Base-by-base conservation (phyloP, 306 rosid genomes). In the Biancaea sappan region DNA sequence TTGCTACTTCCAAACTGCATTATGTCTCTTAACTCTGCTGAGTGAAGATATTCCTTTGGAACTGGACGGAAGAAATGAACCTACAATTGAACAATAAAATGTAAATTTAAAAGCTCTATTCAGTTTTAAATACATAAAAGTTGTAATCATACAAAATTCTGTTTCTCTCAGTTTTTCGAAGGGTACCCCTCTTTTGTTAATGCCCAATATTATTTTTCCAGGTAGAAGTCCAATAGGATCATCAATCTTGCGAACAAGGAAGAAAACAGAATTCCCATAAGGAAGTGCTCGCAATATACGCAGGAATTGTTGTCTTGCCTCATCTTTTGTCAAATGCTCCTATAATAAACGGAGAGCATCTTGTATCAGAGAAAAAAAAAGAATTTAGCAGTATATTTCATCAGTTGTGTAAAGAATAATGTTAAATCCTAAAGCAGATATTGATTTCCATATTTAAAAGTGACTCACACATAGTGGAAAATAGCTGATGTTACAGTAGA, bases 1-100 rank as follows among this genome's bases (percentile, higher is more conserved):
- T 94, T 94, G 86, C 98, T 94, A 69, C 98, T 94, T 60, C 99
- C 97, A 46, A 94, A 94, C 75, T 94, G 99, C 97, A 94, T 94
- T 83, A 94, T 94, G 82, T 94, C 99, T 86, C 97, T 89, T 77
- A 94, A 87, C 78, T 92, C 99, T 56, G 97, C 99, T 16, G 99
- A 94, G 75, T 92, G 97, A 71, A 94, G 82, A 82, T 94, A 92
- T 73, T 94, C 97, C 84, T 94, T 94, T 8, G 99, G 99, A 83
- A 94, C 99, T 73, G 99, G 99, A 73, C 97, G 99, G 62, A 94
- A 94, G 26, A 83, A 84, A 76, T 71, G 77, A 18, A 68, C 54
- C 52, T 32, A 62, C 53, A 80, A 38, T 80, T 67, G 64, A 61
- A 62, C 47, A 44, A 69, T 8, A 26, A 11, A 35, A 34, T 2